Base-by-base conservation (phyloP, 2,329 filamentous ascomycete species). In the Talaromyces sp. region DNA sequence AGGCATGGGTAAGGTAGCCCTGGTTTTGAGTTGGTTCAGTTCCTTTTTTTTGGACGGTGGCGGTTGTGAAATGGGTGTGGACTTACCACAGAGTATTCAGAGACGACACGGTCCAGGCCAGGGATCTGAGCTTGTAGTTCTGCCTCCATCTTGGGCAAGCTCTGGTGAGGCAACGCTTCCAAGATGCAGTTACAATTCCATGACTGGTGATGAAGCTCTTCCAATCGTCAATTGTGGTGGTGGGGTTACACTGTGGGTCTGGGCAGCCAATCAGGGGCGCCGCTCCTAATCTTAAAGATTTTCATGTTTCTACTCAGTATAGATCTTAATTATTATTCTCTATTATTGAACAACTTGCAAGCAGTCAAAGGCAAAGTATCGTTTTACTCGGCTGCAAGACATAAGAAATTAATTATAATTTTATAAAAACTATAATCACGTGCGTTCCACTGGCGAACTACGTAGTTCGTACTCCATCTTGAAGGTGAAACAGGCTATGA, bases 1-100 rank as follows among this genome's bases (percentile, higher is more conserved):
- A 94, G 54, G 94, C 94, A 81, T 99, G 93, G 70, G 87, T 92
- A 68, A 99, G 83, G 74, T 97, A 99, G 61, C 94, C 94, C 78
- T 80, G 56, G 24, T 27, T 26, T 29, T 55, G 41, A 46, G 29
- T 27, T 41, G 24, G 35, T 63, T 58, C n/a, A 27, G 38, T 58
- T 56, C 14, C 52, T 35, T 55, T 46, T 24, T 41, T 48, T 41
- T 58, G 17, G 52, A 26, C 29, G 7, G 54, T 48, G 50, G 48
- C 11, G 38, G 11, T 51, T 52, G 46, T 50, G 51, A 50, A 12
- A 19, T 14, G 56, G 11, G 46, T 35, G 46, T 35, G 43, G 56
- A 74, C 77, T 66, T 71, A 80, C 78, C 65, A 91, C 90, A 50
- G 92, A 94, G 77, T 96, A 97, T 77, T 96, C 90, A 54, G 91